Evolutionary conservation across 2,329 filamentous ascomycete genomes (phyloP).

Genomic region (Fusarium sp.): DNA sequence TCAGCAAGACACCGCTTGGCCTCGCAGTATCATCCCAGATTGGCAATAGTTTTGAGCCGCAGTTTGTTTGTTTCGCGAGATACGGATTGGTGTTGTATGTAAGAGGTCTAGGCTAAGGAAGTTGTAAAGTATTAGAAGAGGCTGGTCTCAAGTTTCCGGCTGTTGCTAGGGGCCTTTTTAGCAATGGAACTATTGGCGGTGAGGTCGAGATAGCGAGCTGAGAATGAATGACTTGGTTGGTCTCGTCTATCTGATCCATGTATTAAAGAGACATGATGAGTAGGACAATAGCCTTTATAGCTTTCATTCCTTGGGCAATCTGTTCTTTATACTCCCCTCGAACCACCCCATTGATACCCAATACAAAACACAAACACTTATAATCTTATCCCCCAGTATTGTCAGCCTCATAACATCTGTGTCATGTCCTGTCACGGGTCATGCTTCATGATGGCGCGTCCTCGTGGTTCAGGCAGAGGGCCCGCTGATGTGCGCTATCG

Average conservation of each 20-base stretch:
- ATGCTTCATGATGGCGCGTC: constrained; percentile 18
- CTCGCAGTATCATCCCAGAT: constrained; percentile 36
- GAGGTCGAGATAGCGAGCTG: no score
- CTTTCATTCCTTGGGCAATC: neutral
- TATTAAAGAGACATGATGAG: neutral
- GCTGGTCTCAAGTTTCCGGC: neutral
- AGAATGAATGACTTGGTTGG: neutral
- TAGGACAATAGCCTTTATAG: fast-evolving
- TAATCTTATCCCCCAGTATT: fast-evolving
- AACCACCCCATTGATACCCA: neutral
- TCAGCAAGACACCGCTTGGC: neutral
- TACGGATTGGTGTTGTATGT: neutral
- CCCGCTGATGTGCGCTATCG: constrained; percentile 32
- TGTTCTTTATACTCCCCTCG: neutral
- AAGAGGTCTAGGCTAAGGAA: neutral
- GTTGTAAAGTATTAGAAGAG: neutral
- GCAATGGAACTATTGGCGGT: neutral
- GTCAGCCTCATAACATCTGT: constrained; percentile 9
- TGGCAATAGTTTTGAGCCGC: neutral
- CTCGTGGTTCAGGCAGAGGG: constrained; percentile 32
- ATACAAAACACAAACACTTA: neutral
- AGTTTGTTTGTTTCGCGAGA: neutral
- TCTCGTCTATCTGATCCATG: neutral
- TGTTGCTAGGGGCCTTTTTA: no score
- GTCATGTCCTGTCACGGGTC: constrained; percentile 11